Percentiles rank a stretch among this genome's conserved stretches.
Conservation (phyloP, 2,329 filamentous ascomycete species). For the Mycosphaerella arachidis region DNA sequence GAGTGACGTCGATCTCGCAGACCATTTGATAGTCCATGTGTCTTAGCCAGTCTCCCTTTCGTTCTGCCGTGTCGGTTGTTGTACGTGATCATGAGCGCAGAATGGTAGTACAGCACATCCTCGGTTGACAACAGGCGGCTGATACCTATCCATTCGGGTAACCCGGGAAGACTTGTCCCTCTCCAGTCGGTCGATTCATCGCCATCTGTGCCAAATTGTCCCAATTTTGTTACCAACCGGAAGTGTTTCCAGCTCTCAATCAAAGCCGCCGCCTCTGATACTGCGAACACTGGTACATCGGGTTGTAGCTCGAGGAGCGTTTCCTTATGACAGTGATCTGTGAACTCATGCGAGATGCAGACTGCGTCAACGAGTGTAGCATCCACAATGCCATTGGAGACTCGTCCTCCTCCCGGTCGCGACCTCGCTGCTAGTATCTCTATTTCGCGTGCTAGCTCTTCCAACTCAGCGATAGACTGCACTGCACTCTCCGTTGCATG, state of each 20-base stretch:
- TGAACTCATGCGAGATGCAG: slow-evolving; percentile 61
- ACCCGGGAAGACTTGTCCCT: slow-evolving; percentile 38
- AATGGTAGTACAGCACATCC: slow-evolving; percentile 58
- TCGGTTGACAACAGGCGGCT: slow-evolving; percentile 51
- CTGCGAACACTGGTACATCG: slow-evolving; percentile 56
- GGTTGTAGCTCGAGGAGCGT: slow-evolving; percentile 54
- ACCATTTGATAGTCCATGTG: slow-evolving; percentile 26
- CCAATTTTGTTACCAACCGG: slow-evolving; percentile 48
- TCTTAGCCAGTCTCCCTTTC: slow-evolving; percentile 1
- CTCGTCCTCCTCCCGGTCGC: slow-evolving; percentile 19
- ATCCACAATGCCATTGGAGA: slow-evolving; percentile 6
- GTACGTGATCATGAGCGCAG: slow-evolving; percentile 58
- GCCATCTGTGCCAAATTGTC: slow-evolving; percentile 39
- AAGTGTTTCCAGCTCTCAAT: slow-evolving; percentile 59
- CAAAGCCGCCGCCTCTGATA: slow-evolving; percentile 52
- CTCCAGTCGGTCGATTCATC: slow-evolving; percentile 41
- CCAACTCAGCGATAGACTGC: slow-evolving; percentile 52
- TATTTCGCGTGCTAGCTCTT: slow-evolving; percentile 47
- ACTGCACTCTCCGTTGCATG: slow-evolving; percentile 54
- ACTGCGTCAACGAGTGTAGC: slow-evolving; percentile 54
- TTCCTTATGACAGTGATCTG: slow-evolving; percentile 61
- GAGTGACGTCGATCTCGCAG: slow-evolving; percentile 13
- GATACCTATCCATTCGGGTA: slow-evolving; percentile 61
- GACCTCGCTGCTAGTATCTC: slow-evolving; percentile 41
- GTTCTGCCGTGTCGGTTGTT: slow-evolving; percentile 26